Conservation (phyloP, 202 grass and related monocot species). For the Sporobolus alterniflorus region DNA sequence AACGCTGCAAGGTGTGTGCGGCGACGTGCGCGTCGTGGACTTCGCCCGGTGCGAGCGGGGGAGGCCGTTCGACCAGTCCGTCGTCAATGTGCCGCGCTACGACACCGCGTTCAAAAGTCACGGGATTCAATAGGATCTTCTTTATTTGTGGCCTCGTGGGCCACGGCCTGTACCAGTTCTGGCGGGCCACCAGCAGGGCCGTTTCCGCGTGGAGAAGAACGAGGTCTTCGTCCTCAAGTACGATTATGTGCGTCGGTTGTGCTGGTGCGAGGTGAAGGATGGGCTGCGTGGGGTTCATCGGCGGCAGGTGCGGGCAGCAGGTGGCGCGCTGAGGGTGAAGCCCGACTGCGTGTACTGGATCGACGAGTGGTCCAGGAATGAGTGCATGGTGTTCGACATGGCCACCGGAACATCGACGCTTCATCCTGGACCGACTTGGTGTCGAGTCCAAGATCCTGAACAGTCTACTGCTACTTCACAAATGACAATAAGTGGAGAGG, state of each 20-base stretch:
- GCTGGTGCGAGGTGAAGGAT: slow-evolving; percentile 13
- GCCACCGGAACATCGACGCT: background rate
- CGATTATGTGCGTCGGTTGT: background rate
- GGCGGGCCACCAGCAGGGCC: background rate
- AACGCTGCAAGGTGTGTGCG: too few relatives aligned
- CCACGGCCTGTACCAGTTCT: background rate
- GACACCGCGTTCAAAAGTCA: background rate
- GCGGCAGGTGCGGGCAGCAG: background rate
- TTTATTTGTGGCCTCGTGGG: background rate
- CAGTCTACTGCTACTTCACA: too few relatives aligned
- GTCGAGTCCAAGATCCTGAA: too few relatives aligned
- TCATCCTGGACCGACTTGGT: too few relatives aligned
- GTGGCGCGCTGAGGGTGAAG: background rate
- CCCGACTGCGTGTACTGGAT: slow-evolving; percentile 12
- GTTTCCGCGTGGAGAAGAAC: background rate
- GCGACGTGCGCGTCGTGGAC: too few relatives aligned
- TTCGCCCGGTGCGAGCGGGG: too few relatives aligned
- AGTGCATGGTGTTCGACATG: slow-evolving; percentile 26
- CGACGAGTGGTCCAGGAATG: background rate
- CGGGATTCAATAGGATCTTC: background rate
- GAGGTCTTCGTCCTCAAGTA: slow-evolving; percentile 20
- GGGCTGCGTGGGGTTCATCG: slow-evolving; percentile 4
- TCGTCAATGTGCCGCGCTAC: background rate
- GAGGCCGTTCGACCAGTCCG: too few relatives aligned
- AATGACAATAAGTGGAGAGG: too few relatives aligned